Percentiles rank a stretch among this genome's conserved stretches.
Conservation (phyloP, 768 basidiomycete genomes). For the Podaxis sp. region DNA sequence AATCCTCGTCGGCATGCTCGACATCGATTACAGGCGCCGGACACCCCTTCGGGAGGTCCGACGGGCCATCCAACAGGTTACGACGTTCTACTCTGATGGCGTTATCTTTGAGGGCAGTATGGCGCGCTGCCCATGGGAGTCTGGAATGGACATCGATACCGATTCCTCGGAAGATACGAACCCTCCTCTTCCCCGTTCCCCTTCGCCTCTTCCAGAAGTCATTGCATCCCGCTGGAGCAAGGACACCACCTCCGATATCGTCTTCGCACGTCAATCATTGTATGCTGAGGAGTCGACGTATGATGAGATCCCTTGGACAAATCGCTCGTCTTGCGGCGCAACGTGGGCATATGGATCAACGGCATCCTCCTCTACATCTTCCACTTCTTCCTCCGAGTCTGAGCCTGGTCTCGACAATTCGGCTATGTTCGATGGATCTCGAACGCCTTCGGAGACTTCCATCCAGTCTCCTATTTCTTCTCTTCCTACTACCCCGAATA, state of each 20-base stretch:
- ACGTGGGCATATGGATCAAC: constrained; percentile 58
- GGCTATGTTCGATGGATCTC: constrained; percentile 45
- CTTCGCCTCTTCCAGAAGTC: constrained; percentile 28
- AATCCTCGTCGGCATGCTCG: constrained; percentile 76
- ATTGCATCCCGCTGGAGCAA: constrained; percentile 60
- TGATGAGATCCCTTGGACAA: constrained; percentile 36
- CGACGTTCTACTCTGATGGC: constrained; percentile 69
- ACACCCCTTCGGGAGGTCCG: constrained; percentile 53
- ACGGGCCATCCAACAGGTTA: constrained; percentile 50
- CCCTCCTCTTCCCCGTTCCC: constrained; percentile 35
- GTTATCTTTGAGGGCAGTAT: constrained; percentile 76
- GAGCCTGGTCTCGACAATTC: constrained; percentile 29
- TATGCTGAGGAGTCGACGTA: constrained; percentile 39
- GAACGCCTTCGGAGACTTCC: constrained; percentile 45
- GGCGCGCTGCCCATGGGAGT: constrained; percentile 75
- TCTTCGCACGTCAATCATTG: constrained; percentile 40
- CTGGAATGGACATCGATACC: constrained; percentile 68
- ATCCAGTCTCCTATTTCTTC: constrained; percentile 54
- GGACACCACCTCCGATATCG: constrained; percentile 49
- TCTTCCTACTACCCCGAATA: constrained; percentile 59
- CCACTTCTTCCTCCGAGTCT: constrained; percentile 13
- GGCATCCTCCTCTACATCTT: constrained; percentile 34
- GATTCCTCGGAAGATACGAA: constrained; percentile 49
- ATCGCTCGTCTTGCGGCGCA: constrained; percentile 46
- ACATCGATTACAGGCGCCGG: constrained; percentile 47